Conservation (phyloP, 2,329 filamentous ascomycete genomes). For the Botrytis sinoallii region DNA sequence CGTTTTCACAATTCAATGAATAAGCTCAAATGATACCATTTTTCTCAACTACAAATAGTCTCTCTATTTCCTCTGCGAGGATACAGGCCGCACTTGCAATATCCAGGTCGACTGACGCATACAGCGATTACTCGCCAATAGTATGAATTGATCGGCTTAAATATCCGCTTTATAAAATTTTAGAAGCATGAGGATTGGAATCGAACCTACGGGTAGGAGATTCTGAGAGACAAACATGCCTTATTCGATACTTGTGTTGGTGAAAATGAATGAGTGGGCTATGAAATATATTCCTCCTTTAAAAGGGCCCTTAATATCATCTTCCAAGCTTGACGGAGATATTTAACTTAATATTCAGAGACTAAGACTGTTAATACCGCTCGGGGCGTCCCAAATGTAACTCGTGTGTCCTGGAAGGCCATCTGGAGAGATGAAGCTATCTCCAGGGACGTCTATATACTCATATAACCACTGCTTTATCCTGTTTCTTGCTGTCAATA, state of each 20-base stretch:
- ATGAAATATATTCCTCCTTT: background rate
- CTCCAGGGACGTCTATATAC: background rate
- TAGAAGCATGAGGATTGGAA: background rate
- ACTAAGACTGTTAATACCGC: background rate
- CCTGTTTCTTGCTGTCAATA: background rate
- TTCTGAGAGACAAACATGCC: background rate
- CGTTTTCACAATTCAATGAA: background rate
- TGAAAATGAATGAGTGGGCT: background rate
- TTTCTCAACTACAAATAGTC: background rate
- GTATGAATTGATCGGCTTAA: background rate
- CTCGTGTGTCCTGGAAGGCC: background rate
- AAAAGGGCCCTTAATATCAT: background rate
- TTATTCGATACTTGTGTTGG: background rate
- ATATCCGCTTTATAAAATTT: background rate
- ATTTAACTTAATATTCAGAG: background rate
- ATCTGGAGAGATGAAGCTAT: background rate
- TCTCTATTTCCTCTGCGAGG: background rate
- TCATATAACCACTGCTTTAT: background rate
- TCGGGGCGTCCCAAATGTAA: background rate
- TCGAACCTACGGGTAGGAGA: accelerated
- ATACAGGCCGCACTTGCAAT: background rate
- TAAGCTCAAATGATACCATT: background rate
- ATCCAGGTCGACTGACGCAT: background rate
- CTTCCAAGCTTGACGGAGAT: background rate
- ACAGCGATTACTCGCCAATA: background rate